A percentile compares a stretch with the other conserved stretches of the same genome.
Conservation (phyloP, 2,329 filamentous ascomycete species). For the Verticillium nubilum region DNA sequence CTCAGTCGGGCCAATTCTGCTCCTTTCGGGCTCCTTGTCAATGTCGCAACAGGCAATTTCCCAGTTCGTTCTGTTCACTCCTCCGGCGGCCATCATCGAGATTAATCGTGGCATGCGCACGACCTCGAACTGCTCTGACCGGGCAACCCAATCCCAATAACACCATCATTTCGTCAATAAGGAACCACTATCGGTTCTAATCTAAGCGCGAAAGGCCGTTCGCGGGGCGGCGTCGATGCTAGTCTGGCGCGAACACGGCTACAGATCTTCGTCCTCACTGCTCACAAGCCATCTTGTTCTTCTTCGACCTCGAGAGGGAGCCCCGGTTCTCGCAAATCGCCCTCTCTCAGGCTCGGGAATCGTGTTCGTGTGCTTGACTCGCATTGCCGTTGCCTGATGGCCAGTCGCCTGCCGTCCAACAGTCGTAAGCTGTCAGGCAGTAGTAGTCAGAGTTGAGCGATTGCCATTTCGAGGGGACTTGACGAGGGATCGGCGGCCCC, state of each 20-base stretch:
- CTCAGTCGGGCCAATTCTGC: neutral
- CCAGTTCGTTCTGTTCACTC: neutral
- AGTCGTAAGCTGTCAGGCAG: neutral
- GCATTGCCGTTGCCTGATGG: neutral
- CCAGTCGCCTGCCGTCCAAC: neutral
- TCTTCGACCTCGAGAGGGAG: neutral
- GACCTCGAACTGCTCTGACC: neutral
- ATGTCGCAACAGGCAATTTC: neutral
- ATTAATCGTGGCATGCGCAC: neutral
- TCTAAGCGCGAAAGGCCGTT: neutral
- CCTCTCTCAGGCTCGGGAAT: neutral
- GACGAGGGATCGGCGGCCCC: neutral
- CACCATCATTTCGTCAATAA: neutral
- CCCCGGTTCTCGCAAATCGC: neutral
- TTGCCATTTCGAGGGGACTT: neutral
- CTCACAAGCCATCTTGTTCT: neutral
- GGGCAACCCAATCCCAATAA: neutral
- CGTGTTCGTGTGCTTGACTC: neutral
- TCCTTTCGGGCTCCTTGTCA: neutral
- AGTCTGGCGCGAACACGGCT: neutral
- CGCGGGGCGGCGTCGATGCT: neutral
- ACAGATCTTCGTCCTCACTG: neutral
- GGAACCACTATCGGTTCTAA: neutral
- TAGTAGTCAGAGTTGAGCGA: neutral
- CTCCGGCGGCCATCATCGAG: neutral